Evolutionary conservation across 208 protist genomes (phyloP).

Genomic region (Trichomonas gallinae): DNA sequence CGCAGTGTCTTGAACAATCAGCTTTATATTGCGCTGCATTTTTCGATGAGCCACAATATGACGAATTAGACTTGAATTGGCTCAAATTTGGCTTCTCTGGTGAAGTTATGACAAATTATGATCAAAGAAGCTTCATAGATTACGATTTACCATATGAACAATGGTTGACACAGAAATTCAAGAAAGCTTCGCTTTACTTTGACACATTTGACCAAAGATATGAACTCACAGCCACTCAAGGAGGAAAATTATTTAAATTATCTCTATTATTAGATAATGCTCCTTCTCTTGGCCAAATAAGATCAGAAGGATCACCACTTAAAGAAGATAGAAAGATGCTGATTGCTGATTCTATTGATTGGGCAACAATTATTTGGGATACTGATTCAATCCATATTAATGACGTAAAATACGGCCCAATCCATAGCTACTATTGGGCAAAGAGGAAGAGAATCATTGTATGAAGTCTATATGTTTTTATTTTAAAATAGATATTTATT

Average conservation of each 20-base stretch:
- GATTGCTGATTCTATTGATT: not conserved
- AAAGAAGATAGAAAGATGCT: not conserved
- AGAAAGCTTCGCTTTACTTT: not conserved
- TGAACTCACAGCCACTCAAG: not conserved
- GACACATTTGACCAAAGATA: not conserved
- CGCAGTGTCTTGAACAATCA: not conserved
- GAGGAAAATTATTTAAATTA: not conserved
- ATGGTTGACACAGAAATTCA: not conserved
- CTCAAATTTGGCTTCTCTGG: not conserved
- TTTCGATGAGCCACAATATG: not conserved
- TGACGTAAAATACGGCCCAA: not conserved
- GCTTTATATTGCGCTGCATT: not conserved
- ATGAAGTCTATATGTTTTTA: not conserved
- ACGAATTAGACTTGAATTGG: not conserved
- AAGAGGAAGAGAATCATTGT: not conserved
- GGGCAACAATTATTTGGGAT: not conserved
- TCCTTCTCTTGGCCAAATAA: not conserved
- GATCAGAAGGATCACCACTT: not conserved
- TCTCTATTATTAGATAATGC: not conserved
- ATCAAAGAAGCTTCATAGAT: not conserved
- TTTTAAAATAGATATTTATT: not conserved
- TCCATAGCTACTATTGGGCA: not conserved
- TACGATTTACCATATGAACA: not conserved
- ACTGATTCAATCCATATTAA: not conserved
- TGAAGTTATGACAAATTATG: not conserved